Conservation (phyloP, 1,139 yeast genomes). For the Scheffersomyces segobiensis region DNA sequence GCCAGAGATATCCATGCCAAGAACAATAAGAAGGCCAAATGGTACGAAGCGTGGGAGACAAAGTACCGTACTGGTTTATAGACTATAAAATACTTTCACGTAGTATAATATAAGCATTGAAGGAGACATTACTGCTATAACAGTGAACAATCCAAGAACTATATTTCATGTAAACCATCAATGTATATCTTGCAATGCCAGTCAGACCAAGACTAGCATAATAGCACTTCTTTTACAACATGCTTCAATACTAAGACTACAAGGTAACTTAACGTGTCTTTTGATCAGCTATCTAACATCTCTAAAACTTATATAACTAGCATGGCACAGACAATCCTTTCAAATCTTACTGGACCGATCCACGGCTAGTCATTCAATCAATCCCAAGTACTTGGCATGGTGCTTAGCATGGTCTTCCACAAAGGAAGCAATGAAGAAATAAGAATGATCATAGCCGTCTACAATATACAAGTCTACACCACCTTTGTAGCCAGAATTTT, state of each 20-base stretch:
- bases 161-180: neutral
- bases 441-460: slow-evolving; percentile 90
- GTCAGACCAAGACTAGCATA: neutral
- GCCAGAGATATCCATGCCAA: slow-evolving; percentile 39
- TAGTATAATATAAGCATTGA: slow-evolving; percentile 7
- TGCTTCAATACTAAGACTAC: neutral
- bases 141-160: neutral
- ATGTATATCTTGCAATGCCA: neutral
- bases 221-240: too few relatives aligned
- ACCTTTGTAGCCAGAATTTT: slow-evolving; percentile 58
- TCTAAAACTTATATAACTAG: neutral
- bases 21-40: slow-evolving; percentile 44
- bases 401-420: slow-evolving; percentile 83
- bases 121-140: neutral
- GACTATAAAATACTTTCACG: neutral
- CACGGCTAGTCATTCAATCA: slow-evolving; percentile 14
- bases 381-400: slow-evolving; percentile 79
- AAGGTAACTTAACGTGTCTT: neutral
- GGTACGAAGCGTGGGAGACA: slow-evolving; percentile 53
- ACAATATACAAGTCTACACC: slow-evolving; percentile 62
- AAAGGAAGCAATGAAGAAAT: slow-evolving; percentile 80
- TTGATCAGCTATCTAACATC: neutral
- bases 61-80: slow-evolving; percentile 23
- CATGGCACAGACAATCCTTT: neutral
- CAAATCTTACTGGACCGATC: neutral